Evolutionary conservation across 768 basidiomycete species (phyloP), one percentile per base, ranked within the genome.

Genomic region (Boletus reticuloceps): DNA sequence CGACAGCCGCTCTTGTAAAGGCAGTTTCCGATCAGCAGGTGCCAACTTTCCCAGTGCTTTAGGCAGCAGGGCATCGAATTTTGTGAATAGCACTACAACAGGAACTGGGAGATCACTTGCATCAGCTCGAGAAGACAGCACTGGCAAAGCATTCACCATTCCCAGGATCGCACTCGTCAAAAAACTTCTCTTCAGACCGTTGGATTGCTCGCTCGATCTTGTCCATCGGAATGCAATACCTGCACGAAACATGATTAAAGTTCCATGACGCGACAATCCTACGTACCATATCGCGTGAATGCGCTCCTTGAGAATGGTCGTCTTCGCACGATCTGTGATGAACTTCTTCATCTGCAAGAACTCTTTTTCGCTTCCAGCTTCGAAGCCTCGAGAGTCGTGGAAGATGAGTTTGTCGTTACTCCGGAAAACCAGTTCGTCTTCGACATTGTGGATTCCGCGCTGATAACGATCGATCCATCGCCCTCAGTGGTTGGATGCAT

Each of bases 171-270:
- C 42, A 47, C 13, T 47, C 52, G 1, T 22, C 38, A 27, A 53
- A 53, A 6, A 53, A 53, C 32, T 1, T 53, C 22, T 53, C 51
- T 29, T 53, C 52, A 10, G 52, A 31, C 4, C 16, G 29, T 11
- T 41, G 46, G 12, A 54, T 41, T 44, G 27, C 16, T 31, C 55
- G 46, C 1, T 48, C 46, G 14, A 47, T 10, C 3, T 48, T 42
- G 13, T 56, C 55, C 55, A 56, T 54, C 6, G 55, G 44, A 27
- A 54, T 54, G 34, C 51, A 54, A 19, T 55, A 55, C 54, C 54
- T 55, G 13, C 32, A 17, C 19, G 2, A 27, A 34, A 14, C 31
- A 13, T 16, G n/a, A 20, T 14, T 4, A 19, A 7, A 14, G 19
- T 36, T 12, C 34, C 17, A 4, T n/a, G 3, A 29, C 6, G 0